Evolutionary conservation across 2,329 filamentous ascomycete species (phyloP), one percentile per base, ranked within the genome.

Genomic region (Xylariaceae sp.): DNA sequence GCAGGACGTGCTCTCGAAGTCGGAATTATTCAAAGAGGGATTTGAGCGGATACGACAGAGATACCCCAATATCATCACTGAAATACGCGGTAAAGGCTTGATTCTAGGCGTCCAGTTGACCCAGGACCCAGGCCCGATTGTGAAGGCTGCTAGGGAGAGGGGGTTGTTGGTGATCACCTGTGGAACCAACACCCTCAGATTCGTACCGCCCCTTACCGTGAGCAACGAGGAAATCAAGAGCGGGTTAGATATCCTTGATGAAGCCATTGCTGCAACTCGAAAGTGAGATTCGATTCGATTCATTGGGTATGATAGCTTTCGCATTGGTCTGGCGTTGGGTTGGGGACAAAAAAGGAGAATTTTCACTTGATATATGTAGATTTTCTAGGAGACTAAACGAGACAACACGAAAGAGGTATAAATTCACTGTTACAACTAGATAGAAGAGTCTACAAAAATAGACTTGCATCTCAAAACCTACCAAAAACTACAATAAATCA

Each of bases 131-230:
- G 81, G 82, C 18, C 82, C 81, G 12, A 87, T 99, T 57, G 81
- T 99, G 58, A 91, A 88, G 62, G 93, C 92, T 10, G 92, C 93
- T 18, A 81, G 95, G 59, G 91, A 98, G 78, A 82, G 91, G 57
- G 95, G 95, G 0, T 73, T 99, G 68, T 74, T 99, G 56, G 81
- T 99, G 57, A 97, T 99, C 69, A 97, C 92, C 1, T 93, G 91
- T 23, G 95, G 95, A 1, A 92, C 87, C 26, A 96, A 98, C 71
- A 97, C 93, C 7, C 76, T 99, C 65, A 82, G 95, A 46, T 96
- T 99, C 67, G 92, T 98, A 54, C 95, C 95, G 29, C 89, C 91
- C 58, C 77, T 99, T 69, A 86, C 87, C 5, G 89, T 99, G 55
- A 89, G 85, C 0, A 86, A 91, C 65, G 84, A 83, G 21, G 90